Conservation (phyloP, 176 grass and related monocot species). For the Oryza officinalis region DNA sequence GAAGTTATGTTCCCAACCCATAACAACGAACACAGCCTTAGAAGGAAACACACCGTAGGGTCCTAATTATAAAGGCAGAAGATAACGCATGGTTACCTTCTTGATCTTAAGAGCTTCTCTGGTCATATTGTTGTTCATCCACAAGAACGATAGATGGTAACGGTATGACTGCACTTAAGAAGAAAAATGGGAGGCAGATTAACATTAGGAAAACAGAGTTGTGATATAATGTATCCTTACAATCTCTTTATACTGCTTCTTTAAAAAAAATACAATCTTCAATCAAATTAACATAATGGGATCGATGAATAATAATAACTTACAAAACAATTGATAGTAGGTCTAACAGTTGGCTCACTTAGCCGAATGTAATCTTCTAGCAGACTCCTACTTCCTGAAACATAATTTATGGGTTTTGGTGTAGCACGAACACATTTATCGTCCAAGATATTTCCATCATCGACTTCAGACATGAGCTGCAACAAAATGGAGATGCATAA, state of each 20-base stretch:
- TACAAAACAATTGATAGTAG: conserved; percentile 40
- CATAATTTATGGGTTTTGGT: conserved; percentile 10
- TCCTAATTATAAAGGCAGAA: neutral
- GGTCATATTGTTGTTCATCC: conserved; percentile 42
- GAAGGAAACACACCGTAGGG: no score
- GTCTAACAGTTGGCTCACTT: conserved; percentile 12
- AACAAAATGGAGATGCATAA: neutral
- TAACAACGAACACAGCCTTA: no score
- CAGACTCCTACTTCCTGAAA: neutral
- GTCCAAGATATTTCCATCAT: conserved; percentile 14
- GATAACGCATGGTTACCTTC: conserved; percentile 36
- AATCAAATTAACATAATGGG: neutral
- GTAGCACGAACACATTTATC: conserved; percentile 18
- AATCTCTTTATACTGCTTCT: no score
- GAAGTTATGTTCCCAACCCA: no score
- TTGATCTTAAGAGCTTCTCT: conserved; percentile 48
- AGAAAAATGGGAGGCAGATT: neutral
- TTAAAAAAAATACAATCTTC: neutral
- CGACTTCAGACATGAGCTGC: conserved; percentile 22
- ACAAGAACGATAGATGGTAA: conserved; percentile 44
- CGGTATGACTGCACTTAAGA: conserved; percentile 36
- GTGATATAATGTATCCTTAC: no score
- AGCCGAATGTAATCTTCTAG: neutral
- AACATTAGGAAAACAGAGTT: neutral
- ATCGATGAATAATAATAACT: neutral